Evolutionary conservation across 1,139 yeast genomes (phyloP), one percentile per base, ranked within the genome.

Genomic region (Suhomyces anneliseae): DNA sequence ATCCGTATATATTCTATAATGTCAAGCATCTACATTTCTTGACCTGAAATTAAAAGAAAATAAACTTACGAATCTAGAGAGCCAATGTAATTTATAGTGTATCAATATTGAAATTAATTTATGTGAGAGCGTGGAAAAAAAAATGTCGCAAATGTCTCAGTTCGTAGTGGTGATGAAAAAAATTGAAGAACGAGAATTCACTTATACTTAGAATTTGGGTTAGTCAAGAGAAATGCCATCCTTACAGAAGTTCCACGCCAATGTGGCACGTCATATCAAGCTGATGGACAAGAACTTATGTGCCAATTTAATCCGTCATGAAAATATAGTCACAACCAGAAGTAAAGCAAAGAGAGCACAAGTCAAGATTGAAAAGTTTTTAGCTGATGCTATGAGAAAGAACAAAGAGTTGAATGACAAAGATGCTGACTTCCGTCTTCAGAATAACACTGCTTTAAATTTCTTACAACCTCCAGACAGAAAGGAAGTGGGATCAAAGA

Each of bases 281-380:
- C 72, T 69, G 77, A 74, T 75, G 69, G 69, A 73, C 58, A 73
- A 72, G 60, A 75, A 75, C 62, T 56, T 75, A 46, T 66, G 75
- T 52, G 78, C 80, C 44, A 74, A 71, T 55, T 60, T 75, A 52
- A 67, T 75, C 44, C 78, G 79, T 53, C 74, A 75, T 57, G 80
- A 74, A 45, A 65, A 69, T 48, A 72, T 75, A 19, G 73, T 74
- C 45, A 75, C 80, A 15, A 75, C 78, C 19, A 57, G 70, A 50
- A 63, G 78, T 49, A 74, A 72, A 54, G 80, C 80, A 52, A 75
- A 74, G 55, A 60, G 78, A 50, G 79, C 79, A 24, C 78, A 75
- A 57, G 63, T 69, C n/a, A 65, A 69, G 54, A 66, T 74, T 43
- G 79, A 75, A 60, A 59, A 64, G 46, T 74, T 75, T 51, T 61